phyloP scores from a whole-genome alignment of 192 early-diverging fungal genomes.

The Allomyces macrogynus region DNA sequence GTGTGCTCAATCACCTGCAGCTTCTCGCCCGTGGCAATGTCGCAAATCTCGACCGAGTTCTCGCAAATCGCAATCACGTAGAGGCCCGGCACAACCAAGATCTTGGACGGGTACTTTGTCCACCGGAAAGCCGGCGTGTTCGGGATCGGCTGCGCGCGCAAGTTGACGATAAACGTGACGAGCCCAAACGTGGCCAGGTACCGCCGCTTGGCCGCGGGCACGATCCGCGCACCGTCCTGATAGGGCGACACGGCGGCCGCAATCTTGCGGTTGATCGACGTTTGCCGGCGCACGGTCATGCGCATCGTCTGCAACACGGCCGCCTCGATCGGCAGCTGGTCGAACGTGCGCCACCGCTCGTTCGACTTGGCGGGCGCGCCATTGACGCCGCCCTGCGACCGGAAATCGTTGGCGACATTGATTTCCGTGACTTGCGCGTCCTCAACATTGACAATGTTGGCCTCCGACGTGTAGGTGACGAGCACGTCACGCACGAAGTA shows the following conservation, averaged over 20 bases:
- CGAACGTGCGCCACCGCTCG: conserved; percentile 28
- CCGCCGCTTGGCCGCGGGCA: background rate
- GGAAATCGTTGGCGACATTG: conserved; percentile 27
- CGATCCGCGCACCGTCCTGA: conserved; percentile 2
- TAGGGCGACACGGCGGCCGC: conserved; percentile 17
- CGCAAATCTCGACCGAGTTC: conserved; percentile 6
- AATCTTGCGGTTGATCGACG: conserved; percentile 31
- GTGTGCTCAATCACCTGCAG: conserved; percentile 5
- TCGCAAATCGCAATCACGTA: conserved; percentile 6
- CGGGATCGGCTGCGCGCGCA: conserved; percentile 2
- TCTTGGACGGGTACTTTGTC: conserved; percentile 1
- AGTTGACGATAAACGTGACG: conserved; percentile 5
- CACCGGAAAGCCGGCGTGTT: conserved; percentile 4
- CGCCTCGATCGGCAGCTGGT: conserved; percentile 36
- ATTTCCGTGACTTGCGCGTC: conserved; percentile 29
- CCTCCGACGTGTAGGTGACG: conserved; percentile 28
- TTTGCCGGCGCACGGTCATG: conserved; percentile 8
- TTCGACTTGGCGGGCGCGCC: conserved; percentile 5
- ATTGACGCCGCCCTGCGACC: conserved; percentile 8
- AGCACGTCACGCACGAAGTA: conserved; percentile 28
- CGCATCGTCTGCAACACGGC: conserved; percentile 17
- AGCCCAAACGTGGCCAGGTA: conserved; percentile 6
- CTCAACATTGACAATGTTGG: conserved; percentile 28
- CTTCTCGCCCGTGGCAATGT: conserved; percentile 6
- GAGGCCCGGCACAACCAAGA: conserved; percentile 2